Base-by-base conservation (phyloP, 345 rosid genomes). In the Gossypium anomalum region DNA sequence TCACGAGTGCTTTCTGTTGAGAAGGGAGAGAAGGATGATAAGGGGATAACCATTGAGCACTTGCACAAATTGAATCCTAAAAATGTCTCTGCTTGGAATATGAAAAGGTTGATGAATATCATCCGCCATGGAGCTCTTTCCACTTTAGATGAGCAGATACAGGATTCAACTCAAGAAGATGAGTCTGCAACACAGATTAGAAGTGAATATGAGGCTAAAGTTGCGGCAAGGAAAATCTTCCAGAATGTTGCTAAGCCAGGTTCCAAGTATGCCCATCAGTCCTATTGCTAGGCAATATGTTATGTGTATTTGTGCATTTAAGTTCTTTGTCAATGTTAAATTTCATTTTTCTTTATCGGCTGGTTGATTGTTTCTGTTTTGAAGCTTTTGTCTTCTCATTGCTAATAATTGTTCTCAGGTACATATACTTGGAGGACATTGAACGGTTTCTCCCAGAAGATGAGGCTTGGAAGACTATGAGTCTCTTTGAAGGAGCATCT, bases 41-140 rank as follows among this genome's bases (percentile, higher is more conserved):
- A 51, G 34, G 89, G 88, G 67, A 88, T 94, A 67, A 83, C 87
- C 3, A 89, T 93, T 52, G 87, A 86, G 49, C 88, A 85, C 80
- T 81, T 94, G 81, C 93, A 94, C 67, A 88, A 86, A 71, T 82
- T 92, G 80, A 92, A 89, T 34, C 83, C 82, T 43, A 90, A 83
- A 81, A 94, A 94, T 69, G 87, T 94, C 4, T 94, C 97, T 0
- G 98, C 98, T 17, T 92, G 98, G 97, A 94, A 88, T 70, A 94
- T 94, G 98, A 94, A 94, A 81, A 83, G 89, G 79, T 67, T 94
- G 81, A 90, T 88, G 80, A 92, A 90, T 48, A 87, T 87, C 1
- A 85, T 94, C 27, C 80, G 89, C 66, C 84, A 89, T 48, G 94
- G 94, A 16, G 76, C 87, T 1, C 86, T 92, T 75, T 80, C 98